Evolutionary conservation across 495 filamentous ascomycete species (phyloP), one percentile per base, ranked within the genome.

Genomic region (Penicillium ucsense): DNA sequence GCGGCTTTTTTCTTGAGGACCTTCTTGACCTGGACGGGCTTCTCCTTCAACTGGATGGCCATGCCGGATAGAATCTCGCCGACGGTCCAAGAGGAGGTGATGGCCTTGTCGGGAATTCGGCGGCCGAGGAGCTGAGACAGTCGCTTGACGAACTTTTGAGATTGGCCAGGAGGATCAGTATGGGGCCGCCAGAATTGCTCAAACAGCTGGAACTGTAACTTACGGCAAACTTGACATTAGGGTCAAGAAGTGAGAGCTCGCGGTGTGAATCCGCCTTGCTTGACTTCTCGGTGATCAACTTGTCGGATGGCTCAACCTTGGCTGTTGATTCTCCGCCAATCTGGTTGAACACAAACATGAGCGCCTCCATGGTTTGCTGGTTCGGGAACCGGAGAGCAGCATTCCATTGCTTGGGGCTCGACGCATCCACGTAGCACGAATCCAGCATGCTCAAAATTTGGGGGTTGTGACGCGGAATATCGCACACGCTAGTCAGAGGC

Each of bases 81-180:
- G 11, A 83, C 65, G 32, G 77, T 85, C 35, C 59, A 60, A 41
- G 80, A 64, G 45, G 61, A 57, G 31, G 68, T 57, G 46, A 89
- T 76, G 41, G 70, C 70, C 44, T 76, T 69, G 65, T 96, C 92
- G 32, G 82, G 72, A 53, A 95, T 68, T 30, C 76, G 76, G 38
- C 80, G 77, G 44, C 87, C 88, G 31, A 81, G 89, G 44, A 96
- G 70, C 60, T 88, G 83, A 59, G 83, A 77, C 41, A 87, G 68
- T 36, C 88, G 81, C 69, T 91, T 92, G 48, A 84, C 62, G 50
- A 87, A 72, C 88, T 91, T 48, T 46, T 42, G 38, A 44, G 38
- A 38, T 32, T 11, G 3, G 20, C 20, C 20, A 20, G 44, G 9
- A 52, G 34, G 6, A 45, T 64, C 28, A 67, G 56, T 31, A 10